Percentiles rank a stretch among this genome's conserved stretches.
Conservation (phyloP, 305 asterid genomes). For the Solanum hybrid region DNA sequence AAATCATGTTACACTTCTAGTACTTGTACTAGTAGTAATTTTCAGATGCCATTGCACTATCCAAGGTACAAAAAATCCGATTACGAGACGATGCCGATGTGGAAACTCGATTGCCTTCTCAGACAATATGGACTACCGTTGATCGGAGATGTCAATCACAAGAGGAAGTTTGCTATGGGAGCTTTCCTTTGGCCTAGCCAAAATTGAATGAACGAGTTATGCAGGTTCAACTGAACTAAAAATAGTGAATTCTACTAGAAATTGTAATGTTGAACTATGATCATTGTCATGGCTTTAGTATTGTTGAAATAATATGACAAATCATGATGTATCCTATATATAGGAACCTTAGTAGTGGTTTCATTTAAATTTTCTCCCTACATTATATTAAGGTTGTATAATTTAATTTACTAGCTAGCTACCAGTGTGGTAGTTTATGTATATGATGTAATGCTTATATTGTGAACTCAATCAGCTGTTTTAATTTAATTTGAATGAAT, state of each 20-base stretch:
- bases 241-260: not conserved
- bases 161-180: conserved; percentile 26
- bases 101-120: conserved; percentile 16
- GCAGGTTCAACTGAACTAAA: not conserved
- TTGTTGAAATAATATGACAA: not conserved
- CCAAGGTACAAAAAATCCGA: conserved; percentile 22
- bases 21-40: not conserved
- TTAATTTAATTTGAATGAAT: not conserved
- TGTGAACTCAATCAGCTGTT: not conserved
- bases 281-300: not conserved
- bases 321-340: not conserved
- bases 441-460: not conserved
- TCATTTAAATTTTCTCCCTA: not conserved
- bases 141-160: conserved; percentile 13
- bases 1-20: not conserved
- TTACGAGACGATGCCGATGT: conserved; percentile 17
- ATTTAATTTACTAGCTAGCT: not conserved
- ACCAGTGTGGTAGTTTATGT: too few species aligned
- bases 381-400: not conserved
- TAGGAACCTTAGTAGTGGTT: not conserved
- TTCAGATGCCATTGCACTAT: conserved; percentile 25
- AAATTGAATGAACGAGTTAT: not conserved
- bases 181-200: conserved; percentile 23
- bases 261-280: not conserved
- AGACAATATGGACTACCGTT: conserved; percentile 17